phyloP scores from a whole-genome alignment of 2,329 filamentous ascomycete species.

The Huntiella abstrusa region DNA sequence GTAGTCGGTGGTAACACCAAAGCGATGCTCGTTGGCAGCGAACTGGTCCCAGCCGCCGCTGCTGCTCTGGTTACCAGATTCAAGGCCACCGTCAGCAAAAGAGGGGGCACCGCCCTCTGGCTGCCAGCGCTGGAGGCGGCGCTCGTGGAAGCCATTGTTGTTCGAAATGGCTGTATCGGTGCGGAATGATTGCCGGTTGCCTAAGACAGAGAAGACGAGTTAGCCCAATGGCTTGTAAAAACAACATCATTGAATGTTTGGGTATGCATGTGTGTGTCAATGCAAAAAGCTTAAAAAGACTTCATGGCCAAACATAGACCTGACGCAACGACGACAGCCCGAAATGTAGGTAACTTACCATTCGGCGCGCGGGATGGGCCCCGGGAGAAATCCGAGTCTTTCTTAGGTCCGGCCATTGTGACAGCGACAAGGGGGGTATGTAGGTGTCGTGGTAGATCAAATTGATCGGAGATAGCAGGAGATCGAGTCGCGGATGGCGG shows the following conservation, averaged over 20 bases:
- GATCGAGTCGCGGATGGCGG: not conserved
- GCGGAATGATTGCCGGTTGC: constrained; percentile 50
- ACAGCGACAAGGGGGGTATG: constrained; percentile 4
- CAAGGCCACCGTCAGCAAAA: constrained; percentile 51
- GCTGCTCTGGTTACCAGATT: constrained; percentile 19
- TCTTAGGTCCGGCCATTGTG: constrained; percentile 23
- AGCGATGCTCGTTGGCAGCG: constrained; percentile 68
- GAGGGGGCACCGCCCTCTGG: constrained; percentile 36
- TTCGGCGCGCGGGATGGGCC: constrained; percentile 18
- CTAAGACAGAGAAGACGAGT: constrained; percentile 5
- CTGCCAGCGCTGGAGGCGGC: constrained; percentile 66
- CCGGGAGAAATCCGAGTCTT: constrained; percentile 17
- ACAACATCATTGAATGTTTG: not conserved
- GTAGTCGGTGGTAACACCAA: constrained; percentile 77
- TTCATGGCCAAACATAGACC: constrained; percentile 6
- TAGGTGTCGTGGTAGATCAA: not conserved
- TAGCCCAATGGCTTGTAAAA: not conserved
- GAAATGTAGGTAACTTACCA: constrained; percentile 16
- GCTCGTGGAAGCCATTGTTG: constrained; percentile 47
- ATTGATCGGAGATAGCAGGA: not conserved
- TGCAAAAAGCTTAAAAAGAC: not conserved
- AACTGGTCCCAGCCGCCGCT: constrained; percentile 73
- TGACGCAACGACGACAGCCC: not conserved
- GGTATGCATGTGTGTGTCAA: not conserved
- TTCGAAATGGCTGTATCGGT: constrained; percentile 83